Evolutionary conservation across 768 basidiomycete genomes (phyloP).

Genomic region (Mycena olivaceomarginata): DNA sequence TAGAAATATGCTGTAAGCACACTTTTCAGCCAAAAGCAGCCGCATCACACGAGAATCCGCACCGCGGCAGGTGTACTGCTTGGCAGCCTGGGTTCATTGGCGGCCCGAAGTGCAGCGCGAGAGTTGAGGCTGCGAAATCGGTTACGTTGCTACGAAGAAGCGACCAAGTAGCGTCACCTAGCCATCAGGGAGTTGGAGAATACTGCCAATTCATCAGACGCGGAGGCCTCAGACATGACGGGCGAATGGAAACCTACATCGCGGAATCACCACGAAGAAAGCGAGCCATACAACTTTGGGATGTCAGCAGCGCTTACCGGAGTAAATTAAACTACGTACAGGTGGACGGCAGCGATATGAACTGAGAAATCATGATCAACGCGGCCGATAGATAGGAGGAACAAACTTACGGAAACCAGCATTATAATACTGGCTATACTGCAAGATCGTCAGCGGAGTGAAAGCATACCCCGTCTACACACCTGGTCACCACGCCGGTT

Average conservation of each 20-base stretch:
- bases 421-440: slow-evolving; percentile 8
- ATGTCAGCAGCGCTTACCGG: neutral
- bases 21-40: neutral
- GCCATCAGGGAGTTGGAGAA: slow-evolving; percentile 22
- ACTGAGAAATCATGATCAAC: neutral
- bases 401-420: slow-evolving; percentile 1
- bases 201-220: slow-evolving; percentile 1
- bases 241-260: neutral
- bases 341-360: neutral
- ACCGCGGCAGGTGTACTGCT: neutral
- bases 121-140: slow-evolving; percentile 19
- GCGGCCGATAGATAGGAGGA: no score
- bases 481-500: slow-evolving; percentile 28
- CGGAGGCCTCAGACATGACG: no score
- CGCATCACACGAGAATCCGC: neutral
- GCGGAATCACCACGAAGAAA: neutral
- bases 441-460: neutral
- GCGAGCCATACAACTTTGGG: slow-evolving; percentile 7
- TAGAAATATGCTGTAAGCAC: neutral
- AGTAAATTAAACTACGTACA: neutral
- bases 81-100: neutral
- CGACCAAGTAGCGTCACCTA: neutral
- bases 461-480: neutral
- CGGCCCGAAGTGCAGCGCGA: neutral
- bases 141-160: neutral